A percentile compares a stretch with the other conserved stretches of the same genome.
phyloP scores from a whole-genome alignment of 441 rosid species.

The Mallotus repandus region DNA sequence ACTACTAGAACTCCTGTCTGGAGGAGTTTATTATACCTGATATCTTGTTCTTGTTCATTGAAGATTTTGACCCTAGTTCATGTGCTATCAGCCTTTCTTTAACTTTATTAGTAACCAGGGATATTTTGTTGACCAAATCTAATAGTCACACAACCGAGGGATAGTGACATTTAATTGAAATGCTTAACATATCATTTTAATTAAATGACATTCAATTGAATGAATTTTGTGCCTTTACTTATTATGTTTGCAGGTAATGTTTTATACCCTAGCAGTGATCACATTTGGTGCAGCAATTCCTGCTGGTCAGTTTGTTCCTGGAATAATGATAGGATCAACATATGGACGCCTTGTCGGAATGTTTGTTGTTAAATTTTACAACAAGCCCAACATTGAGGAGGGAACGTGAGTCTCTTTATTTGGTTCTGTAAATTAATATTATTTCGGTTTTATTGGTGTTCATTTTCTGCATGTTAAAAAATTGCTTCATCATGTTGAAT shows the following conservation, averaged over 20 bases:
- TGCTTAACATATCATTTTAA: neutral
- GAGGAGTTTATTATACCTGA: neutral
- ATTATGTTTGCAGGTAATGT: conserved; percentile 73
- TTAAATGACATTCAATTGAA: conserved; percentile 9
- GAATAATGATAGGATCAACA: conserved; percentile 98
- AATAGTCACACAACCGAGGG: too few relatives aligned
- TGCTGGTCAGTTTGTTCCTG: conserved; percentile 99
- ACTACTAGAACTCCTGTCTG: neutral
- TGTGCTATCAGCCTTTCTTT: neutral
- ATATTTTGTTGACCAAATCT: neutral
- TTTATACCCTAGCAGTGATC: conserved; percentile 87
- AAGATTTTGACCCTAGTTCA: neutral
- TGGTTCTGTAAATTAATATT: conserved; percentile 3
- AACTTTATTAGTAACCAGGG: neutral
- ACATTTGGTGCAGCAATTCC: conserved; percentile 99
- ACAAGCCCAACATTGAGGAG: conserved; percentile 93
- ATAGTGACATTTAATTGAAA: too few relatives aligned
- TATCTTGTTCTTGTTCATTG: neutral
- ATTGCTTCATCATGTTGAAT: neutral
- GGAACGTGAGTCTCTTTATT: conserved; percentile 80
- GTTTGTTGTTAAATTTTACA: conserved; percentile 89
- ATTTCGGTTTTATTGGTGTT: neutral
- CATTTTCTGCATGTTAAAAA: neutral
- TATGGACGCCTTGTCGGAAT: conserved; percentile 98
- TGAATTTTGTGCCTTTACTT: neutral